Conservation (phyloP, 2,329 filamentous ascomycete species). For the Botryotinia narcissicola region DNA sequence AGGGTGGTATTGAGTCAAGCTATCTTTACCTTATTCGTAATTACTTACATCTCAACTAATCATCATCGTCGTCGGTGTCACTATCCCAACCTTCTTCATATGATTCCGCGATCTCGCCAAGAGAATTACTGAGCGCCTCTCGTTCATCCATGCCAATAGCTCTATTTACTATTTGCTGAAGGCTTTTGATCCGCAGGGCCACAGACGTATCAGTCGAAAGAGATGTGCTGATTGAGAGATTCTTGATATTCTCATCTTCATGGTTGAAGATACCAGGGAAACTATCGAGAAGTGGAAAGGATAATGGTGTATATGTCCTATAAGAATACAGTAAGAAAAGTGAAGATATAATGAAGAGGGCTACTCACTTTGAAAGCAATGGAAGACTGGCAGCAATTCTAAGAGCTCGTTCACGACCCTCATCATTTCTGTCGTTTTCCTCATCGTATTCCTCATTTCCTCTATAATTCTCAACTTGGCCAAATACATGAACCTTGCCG, state of each 20-base stretch:
- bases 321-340: slow-evolving; percentile 17
- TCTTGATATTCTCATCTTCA: slow-evolving; percentile 39
- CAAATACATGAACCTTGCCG: slow-evolving; percentile 40
- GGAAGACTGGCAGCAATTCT: slow-evolving; percentile 37
- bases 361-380: slow-evolving; percentile 37
- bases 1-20: slow-evolving; percentile 1
- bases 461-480: slow-evolving; percentile 39
- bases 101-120: slow-evolving; percentile 80
- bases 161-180: slow-evolving; percentile 63
- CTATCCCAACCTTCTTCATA: slow-evolving; percentile 88
- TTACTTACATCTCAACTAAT: slow-evolving; percentile 26
- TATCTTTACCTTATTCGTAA: slow-evolving; percentile 4
- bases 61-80: slow-evolving; percentile 68
- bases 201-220: slow-evolving; percentile 75
- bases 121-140: slow-evolving; percentile 75
- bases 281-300: slow-evolving; percentile 78
- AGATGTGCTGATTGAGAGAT: slow-evolving; percentile 53
- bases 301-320: slow-evolving; percentile 48
- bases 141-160: slow-evolving; percentile 73
- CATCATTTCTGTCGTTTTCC: slow-evolving; percentile 29
- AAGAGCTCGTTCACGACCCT: slow-evolving; percentile 37
- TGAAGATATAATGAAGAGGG: slow-evolving; percentile 14
- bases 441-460: slow-evolving; percentile 29
- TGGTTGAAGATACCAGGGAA: slow-evolving; percentile 72
- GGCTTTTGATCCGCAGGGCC: slow-evolving; percentile 62